Conservation (phyloP, 2,329 filamentous ascomycete species). For the Scedosporium dehoogii region DNA sequence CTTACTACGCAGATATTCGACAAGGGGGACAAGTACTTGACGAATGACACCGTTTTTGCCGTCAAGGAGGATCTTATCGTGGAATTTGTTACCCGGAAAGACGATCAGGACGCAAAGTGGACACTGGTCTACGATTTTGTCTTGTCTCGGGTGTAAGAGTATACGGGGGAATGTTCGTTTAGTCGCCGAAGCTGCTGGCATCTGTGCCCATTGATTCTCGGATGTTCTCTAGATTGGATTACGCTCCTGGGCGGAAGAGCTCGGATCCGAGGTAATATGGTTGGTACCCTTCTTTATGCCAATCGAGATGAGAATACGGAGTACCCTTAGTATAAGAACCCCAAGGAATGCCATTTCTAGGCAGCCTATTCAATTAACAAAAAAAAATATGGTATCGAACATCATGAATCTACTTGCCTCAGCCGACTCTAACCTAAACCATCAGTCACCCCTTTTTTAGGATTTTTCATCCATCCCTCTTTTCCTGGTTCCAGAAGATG, state of each 20-base stretch:
- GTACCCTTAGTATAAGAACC: too few species aligned
- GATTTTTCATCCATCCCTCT: background rate
- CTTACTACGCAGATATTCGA: slow-evolving; percentile 71
- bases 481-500: background rate
- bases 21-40: slow-evolving; percentile 50
- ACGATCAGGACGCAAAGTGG: slow-evolving; percentile 37
- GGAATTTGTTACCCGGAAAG: slow-evolving; percentile 26
- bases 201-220: background rate
- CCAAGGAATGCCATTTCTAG: too few species aligned
- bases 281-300: too few species aligned
- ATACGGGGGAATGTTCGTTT: background rate
- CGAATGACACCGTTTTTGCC: slow-evolving; percentile 41
- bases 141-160: slow-evolving; percentile 19
- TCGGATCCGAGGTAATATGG: too few species aligned
- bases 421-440: background rate
- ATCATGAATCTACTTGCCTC: background rate
- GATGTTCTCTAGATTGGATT: background rate
- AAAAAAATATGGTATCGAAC: background rate
- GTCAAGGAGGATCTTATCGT: slow-evolving; percentile 41
- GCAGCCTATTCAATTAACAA: background rate
- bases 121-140: slow-evolving; percentile 54
- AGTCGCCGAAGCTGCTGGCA: background rate
- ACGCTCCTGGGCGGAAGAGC: too few species aligned
- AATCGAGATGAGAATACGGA: too few species aligned
- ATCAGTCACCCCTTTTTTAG: background rate